Base-by-base conservation (phyloP, 1,284 basidiomycete genomes). In the Ustilago sp. region DNA sequence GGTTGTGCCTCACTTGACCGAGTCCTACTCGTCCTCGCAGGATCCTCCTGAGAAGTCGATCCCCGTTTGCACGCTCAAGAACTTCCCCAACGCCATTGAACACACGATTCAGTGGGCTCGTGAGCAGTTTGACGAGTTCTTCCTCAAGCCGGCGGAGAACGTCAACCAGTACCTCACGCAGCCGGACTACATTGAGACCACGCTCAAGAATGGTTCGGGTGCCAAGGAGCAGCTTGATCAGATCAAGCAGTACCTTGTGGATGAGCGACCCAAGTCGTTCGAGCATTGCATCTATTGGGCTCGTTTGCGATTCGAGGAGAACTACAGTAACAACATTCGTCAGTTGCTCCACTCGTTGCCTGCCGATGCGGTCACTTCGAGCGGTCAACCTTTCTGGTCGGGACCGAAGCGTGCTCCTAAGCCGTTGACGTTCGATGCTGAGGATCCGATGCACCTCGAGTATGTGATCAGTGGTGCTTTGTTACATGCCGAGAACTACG, bases 241-340 rank as follows among this genome's bases (percentile, higher is more conserved):
- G 86, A 93, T 99, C 77, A 89, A 93, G 68, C 93, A 92, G 51
- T 98, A 92, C 87, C 89, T 99, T 17, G 95, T 98, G 50, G 93
- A 93, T 61, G 90, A 94, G 86, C 94, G 96, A 85, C 97, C 97
- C 36, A 88, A 96, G 76, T 94, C 94, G 19, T 96, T 99, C 80
- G 94, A 98, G 83, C 95, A 98, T 87, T 99, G 97, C 88, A 94
- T 99, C 82, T 88, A 92, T 68, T 99, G 97, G 97, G 97, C 97
- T 28, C 91, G 97, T 43, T 87, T 96, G 78, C 94, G 96, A 86
- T 99, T 98, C 82, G 95, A 99, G 88, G 91, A 92, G 75, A 94
- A 94, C 87, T 99, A 94, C 87, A 93, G 91, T 88, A 96, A 98
- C 86, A 91, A 93, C 65, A 99, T 99, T 86, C 91, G 91, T 77